Base-by-base conservation (phyloP, 441 rosid species). In the Geranium incanum region DNA sequence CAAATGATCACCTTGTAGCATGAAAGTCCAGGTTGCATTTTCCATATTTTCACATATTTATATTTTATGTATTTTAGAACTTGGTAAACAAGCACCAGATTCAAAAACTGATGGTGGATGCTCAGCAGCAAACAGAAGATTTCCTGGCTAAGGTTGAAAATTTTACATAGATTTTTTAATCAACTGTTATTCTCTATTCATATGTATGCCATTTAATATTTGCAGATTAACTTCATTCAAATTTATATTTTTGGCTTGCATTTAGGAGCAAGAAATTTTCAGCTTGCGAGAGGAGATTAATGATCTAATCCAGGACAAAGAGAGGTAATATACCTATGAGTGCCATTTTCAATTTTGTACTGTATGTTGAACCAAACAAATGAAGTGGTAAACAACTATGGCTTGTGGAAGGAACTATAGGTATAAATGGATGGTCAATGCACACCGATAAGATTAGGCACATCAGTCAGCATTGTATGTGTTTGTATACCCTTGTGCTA, bases 41-140 rank as follows among this genome's bases (percentile, higher is more conserved):
- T 45, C 74, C 68, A 65, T 48, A 18, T 67, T 69, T 66, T 41
- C 13, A 73, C 39, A 3, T 66, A 68, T 75, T 77, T 48, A 12
- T 48, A 48, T 48, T 48, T 66, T 74, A 75, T 72, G 43, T 77
- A 21, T 78, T 74, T 71, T 78, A 94, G 97, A 84, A 91, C 84
- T 75, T 89, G 83, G 78, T 94, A 79, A 91, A 91, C 76, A 88
- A 91, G 86, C 84, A 84, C 75, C 86, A 87, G 75, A 81, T 94
- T 75, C 87, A 86, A 72, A 86, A 79, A 74, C 74, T 91, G 72
- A 84, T 91, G 71, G 90, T 85, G 78, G 86, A 87, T 50, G 92
- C 89, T 80, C 84, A 86, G 63, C 84, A 83, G 78, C 91, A 87
- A 71, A 81, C 84, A 52, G 87, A 84, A 78, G 90, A 87, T 69